These are phyloP conservation scores for Chrysanthemum lavandulifolium DNA, from an alignment of 129 eudicot species.

Conservation along the genomic window DNA sequence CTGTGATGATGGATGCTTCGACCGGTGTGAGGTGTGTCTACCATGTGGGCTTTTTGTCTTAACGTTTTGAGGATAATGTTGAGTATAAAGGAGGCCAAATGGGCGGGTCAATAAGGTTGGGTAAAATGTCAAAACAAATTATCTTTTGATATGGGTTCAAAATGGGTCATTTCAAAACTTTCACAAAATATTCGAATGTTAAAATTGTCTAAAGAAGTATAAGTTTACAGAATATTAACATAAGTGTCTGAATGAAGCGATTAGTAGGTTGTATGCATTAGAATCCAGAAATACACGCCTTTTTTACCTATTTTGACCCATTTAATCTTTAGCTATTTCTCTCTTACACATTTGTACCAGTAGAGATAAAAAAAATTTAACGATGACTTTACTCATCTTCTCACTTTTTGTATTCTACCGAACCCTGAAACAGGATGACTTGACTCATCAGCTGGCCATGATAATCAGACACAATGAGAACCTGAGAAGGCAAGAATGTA, in stretches of 20 bases:
- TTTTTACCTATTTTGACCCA: background rate
- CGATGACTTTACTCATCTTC: background rate
- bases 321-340: background rate
- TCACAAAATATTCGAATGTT: background rate
- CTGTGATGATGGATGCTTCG: slow-evolving; percentile 99
- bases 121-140: too few relatives aligned
- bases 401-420: slow-evolving; percentile 5
- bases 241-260: background rate
- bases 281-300: background rate
- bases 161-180: background rate
- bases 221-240: background rate
- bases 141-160: background rate
- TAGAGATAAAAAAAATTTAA: too few relatives aligned
- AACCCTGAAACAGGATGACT: slow-evolving; percentile 62
- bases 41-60: slow-evolving; percentile 22
- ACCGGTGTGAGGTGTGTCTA: slow-evolving; percentile 84
- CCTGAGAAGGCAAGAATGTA: slow-evolving; percentile 79
- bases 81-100: background rate
- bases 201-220: background rate
- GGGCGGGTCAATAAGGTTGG: background rate
- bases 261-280: background rate
- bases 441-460: slow-evolving; percentile 96
- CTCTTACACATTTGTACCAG: background rate
- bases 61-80: background rate
- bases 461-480: slow-evolving; percentile 92